These are phyloP conservation scores for Nicotiana paniculata DNA, from an alignment of 257 asterid genomes.

Conservation along the genomic window DNA sequence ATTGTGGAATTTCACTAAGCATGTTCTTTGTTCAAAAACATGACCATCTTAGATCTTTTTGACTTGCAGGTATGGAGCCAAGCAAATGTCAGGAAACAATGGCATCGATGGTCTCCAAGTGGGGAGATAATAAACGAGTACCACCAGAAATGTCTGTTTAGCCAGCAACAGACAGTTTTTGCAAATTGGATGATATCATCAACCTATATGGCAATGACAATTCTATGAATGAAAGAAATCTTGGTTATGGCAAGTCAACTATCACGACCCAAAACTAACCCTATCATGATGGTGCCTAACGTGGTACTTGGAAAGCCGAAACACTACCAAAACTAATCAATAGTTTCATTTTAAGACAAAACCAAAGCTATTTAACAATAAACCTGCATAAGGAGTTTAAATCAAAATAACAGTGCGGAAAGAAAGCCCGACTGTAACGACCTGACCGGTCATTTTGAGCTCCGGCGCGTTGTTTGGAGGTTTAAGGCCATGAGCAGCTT, in stretches of 20 bases:
- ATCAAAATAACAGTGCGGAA: too few relatives aligned
- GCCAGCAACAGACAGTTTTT: background rate
- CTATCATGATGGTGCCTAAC: too few relatives aligned
- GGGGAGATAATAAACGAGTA: background rate
- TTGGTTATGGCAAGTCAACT: background rate
- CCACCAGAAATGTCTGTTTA: background rate
- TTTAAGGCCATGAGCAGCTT: too few relatives aligned
- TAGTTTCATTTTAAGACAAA: too few relatives aligned
- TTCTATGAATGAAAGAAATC: background rate
- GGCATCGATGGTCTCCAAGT: conserved; percentile 15
- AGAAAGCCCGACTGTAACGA: too few relatives aligned
- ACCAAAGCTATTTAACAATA: too few relatives aligned
- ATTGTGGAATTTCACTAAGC: background rate
- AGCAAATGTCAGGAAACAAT: conserved; percentile 12
- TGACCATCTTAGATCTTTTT: conserved; percentile 14
- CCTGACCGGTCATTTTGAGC: too few relatives aligned
- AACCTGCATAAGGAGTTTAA: too few relatives aligned
- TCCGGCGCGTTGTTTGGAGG: too few relatives aligned
- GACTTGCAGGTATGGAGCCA: conserved; percentile 13
- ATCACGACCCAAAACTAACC: too few relatives aligned
- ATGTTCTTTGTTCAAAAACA: conserved; percentile 1
- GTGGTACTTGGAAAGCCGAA: too few relatives aligned
- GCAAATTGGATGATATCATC: conserved; percentile 1
- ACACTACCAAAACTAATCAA: too few relatives aligned
- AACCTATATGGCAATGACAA: background rate